Evolutionary conservation across 140 eudicot species (phyloP), one percentile per base, ranked within the genome.

Genomic region (Ambrosia hybrid): DNA sequence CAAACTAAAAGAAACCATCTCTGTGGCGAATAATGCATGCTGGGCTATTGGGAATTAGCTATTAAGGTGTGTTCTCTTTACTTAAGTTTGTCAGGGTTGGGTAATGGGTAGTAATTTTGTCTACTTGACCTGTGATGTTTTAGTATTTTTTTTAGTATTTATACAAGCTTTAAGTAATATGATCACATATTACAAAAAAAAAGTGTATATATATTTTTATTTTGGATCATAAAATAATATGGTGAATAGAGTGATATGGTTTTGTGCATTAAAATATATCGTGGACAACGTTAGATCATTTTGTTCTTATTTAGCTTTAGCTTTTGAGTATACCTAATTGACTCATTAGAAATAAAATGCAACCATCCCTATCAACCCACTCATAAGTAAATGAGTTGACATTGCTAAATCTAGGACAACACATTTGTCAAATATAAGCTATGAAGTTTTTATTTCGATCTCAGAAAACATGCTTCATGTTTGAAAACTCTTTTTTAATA

Each of bases 31-130:
- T 76, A 94, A 94, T 88, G 99, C 99, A 76, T 94, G 99, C 71
- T 94, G 99, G 99, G 99, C 99, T 37, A 88, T 94, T 83, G 99
- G 99, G 99, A 94, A 83, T 80, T 90, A 69, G 99, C 99, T 59
- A 81, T 94, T 62, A 94, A 94, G 97, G 99, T 90, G 77, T 14
- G 51, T 63, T 37, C 33, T 63, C 13, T 63, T 17, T 34, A 36
- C 67, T 36, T 5, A 59, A 59, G 13, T 59, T 6, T 59, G 43
- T 11, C 48, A 46, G 14, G 67, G 26, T 36, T 34, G 67, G 15
- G 17, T 61, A 61, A 12, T 12, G 21, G 46, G 30, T 61, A 48
- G 15, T 34, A 55, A 5, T 55, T 58, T 26, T 57, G 7, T 7
- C 12, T 6, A 30, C 26, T 33, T 34, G 43, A 9, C 46, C 48